These are phyloP conservation scores for Colletotrichum sp. DNA, from an alignment of 2,329 filamentous ascomycete species.

Conservation along the genomic window DNA sequence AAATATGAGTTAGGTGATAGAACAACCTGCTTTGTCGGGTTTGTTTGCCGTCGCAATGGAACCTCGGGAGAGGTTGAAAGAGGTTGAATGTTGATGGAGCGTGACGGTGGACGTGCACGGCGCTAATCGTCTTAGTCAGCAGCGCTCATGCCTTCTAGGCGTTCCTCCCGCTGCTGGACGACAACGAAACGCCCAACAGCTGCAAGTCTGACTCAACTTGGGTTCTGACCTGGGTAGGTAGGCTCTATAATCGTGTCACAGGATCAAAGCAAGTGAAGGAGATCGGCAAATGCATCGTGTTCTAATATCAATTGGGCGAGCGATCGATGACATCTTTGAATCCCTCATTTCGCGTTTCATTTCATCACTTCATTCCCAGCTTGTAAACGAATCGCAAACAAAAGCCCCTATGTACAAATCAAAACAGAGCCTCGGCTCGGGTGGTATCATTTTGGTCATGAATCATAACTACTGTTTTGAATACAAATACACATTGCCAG, in stretches of 20 bases:
- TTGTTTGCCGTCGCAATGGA: slow-evolving; percentile 3
- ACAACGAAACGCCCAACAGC: background rate
- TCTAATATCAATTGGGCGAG: no score
- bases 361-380: background rate
- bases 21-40: background rate
- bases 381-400: background rate
- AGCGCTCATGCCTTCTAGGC: background rate
- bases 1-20: background rate
- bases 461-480: slow-evolving; percentile 15
- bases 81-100: slow-evolving; percentile 16
- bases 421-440: background rate
- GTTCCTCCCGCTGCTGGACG: background rate
- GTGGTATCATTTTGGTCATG: slow-evolving; percentile 18
- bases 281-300: background rate
- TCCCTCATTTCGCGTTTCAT: background rate
- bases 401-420: background rate
- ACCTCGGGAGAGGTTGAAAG: background rate
- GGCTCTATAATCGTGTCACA: background rate
- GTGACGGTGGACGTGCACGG: slow-evolving; percentile 2
- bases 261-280: background rate
- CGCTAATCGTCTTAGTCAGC: slow-evolving; percentile 11
- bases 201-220: background rate
- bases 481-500: slow-evolving; percentile 10
- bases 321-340: background rate
- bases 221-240: background rate